A percentile compares a stretch with the other conserved stretches of the same genome.
Evolutionary conservation across 345 rosid species (phyloP).

Genomic region (Noccaea caerulescens): DNA sequence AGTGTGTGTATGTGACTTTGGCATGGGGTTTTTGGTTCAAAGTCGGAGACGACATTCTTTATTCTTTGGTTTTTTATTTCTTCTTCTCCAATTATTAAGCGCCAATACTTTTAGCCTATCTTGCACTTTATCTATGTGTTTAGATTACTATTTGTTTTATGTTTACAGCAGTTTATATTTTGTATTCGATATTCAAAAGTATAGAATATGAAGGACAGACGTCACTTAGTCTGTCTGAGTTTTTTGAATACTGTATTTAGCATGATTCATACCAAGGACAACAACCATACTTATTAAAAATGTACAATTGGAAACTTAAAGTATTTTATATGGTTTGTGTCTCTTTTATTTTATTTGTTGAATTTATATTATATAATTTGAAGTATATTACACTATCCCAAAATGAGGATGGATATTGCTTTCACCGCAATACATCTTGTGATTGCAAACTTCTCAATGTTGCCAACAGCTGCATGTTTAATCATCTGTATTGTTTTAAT

Average conservation of each 20-base stretch:
- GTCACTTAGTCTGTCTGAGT: conserved; percentile 13
- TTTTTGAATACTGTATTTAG: conserved; percentile 8
- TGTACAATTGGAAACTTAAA: not conserved
- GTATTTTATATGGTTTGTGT: not conserved
- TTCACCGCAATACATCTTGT: conserved; percentile 5
- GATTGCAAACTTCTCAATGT: conserved; percentile 9
- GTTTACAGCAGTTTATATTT: conserved; percentile 22
- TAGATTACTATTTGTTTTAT: conserved; percentile 17
- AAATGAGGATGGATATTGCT: conserved; percentile 6
- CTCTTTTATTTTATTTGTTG: not conserved
- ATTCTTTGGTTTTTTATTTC: conserved; percentile 24
- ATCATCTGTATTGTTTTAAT: conserved; percentile 6
- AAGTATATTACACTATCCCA: not conserved
- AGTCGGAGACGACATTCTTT: conserved; percentile 39
- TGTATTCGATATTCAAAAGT: not conserved
- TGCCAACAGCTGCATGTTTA: conserved; percentile 5
- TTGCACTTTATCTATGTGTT: conserved; percentile 29
- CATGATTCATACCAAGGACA: conserved; percentile 36
- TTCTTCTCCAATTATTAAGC: conserved; percentile 30
- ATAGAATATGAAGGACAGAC: not conserved
- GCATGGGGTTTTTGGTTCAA: conserved; percentile 32
- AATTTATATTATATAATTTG: too few relatives aligned
- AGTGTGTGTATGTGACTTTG: conserved; percentile 41
- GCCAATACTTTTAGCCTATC: conserved; percentile 28
- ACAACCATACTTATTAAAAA: conserved; percentile 12